phyloP scores from a whole-genome alignment of 345 rosid genomes.

The Brassica incana region DNA sequence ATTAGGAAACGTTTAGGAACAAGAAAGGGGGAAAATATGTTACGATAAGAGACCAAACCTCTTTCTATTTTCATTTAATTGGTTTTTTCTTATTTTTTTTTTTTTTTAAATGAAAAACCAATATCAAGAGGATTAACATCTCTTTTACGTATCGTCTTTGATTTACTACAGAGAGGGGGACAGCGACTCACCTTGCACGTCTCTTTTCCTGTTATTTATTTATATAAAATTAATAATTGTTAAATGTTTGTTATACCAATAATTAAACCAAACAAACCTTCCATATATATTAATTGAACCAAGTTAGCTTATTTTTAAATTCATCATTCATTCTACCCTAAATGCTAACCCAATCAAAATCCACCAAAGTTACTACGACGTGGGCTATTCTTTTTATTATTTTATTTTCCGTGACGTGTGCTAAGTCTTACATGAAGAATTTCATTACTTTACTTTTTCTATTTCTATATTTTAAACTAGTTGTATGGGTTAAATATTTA shows the following conservation, averaged over 20 bases:
- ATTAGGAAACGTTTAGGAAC: constrained; percentile 35
- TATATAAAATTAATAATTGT: too few relatives aligned
- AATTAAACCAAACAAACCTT: constrained; percentile 29
- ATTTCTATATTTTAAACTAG: neutral
- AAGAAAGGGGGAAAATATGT: constrained; percentile 25
- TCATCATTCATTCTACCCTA: neutral
- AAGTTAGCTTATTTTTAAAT: neutral
- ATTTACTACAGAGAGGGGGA: constrained; percentile 23
- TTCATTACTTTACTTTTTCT: neutral
- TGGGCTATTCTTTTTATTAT: neutral
- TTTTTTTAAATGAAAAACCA: neutral
- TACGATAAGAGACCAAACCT: constrained; percentile 33
- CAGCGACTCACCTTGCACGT: constrained; percentile 34
- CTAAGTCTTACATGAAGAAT: neutral
- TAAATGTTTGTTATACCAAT: neutral
- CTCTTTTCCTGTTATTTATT: neutral
- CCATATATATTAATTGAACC: neutral
- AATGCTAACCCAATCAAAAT: neutral
- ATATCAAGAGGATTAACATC: neutral
- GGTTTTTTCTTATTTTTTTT: neutral
- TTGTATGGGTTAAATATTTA: neutral
- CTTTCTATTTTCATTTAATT: constrained; percentile 24
- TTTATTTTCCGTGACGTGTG: constrained; percentile 21
- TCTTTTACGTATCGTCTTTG: constrained; percentile 39
- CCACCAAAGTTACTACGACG: constrained; percentile 14